Evolutionary conservation across 2,329 filamentous ascomycete genomes (phyloP).

Genomic region (Magnaporthiopsis poae): DNA sequence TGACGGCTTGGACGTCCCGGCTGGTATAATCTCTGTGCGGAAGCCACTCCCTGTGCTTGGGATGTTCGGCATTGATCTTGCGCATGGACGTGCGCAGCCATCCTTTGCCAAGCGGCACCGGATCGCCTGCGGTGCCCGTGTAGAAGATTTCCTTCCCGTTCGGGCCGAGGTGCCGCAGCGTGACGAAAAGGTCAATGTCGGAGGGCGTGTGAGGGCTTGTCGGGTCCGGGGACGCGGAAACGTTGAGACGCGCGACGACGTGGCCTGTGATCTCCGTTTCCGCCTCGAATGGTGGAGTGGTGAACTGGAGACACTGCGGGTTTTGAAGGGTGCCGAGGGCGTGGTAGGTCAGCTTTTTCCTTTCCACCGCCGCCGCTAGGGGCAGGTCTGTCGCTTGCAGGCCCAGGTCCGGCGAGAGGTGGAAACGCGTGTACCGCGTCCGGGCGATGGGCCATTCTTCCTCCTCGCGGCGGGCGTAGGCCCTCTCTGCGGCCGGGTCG

Average conservation of each 20-base stretch:
- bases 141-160: constrained; percentile 50
- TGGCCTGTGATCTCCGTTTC: constrained; percentile 64
- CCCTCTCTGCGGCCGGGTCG: constrained; percentile 48
- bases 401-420: constrained; percentile 35
- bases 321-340: constrained; percentile 48
- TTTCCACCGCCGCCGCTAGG: constrained; percentile 16
- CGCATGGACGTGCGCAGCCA: constrained; percentile 52
- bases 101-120: constrained; percentile 52
- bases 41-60: constrained; percentile 42
- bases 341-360: constrained; percentile 39
- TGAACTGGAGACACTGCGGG: constrained; percentile 42
- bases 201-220: constrained; percentile 20
- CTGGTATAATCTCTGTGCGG: constrained; percentile 51
- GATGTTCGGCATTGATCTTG: constrained; percentile 40
- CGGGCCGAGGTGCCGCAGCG: constrained; percentile 47
- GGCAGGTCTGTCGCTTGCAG: not conserved
- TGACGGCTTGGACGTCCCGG: constrained; percentile 45
- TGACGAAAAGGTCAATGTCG: constrained; percentile 57
- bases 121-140: constrained; percentile 56
- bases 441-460: constrained; percentile 57
- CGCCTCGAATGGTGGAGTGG: constrained; percentile 42
- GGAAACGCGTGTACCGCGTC: constrained; percentile 54
- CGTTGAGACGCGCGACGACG: constrained; percentile 52
- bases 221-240: constrained; percentile 41
- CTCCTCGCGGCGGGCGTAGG: constrained; percentile 46